Evolutionary conservation across 371 early-diverging fungal genomes (phyloP).

Genomic region (Coemansia sp.): DNA sequence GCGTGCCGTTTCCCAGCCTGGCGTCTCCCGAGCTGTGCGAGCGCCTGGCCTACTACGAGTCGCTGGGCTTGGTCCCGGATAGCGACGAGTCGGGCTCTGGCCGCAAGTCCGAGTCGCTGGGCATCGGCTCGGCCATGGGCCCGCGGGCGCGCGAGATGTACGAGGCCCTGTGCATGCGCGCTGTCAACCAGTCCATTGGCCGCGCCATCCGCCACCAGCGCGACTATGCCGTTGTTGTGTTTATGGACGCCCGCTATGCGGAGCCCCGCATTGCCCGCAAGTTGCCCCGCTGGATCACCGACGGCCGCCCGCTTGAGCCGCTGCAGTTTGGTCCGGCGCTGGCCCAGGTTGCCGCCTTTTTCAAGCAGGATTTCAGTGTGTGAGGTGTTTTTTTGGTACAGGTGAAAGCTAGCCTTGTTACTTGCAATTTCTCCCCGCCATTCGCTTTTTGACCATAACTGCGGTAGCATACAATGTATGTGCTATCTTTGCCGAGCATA

Average conservation of each 20-base stretch:
- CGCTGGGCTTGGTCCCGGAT: not conserved
- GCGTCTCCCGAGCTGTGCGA: constrained; percentile 73
- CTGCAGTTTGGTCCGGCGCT: constrained; percentile 19
- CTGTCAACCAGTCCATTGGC: constrained; percentile 96
- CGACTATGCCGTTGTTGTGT: constrained; percentile 53
- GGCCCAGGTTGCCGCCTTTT: constrained; percentile 21
- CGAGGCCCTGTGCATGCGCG: constrained; percentile 92
- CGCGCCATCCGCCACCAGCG: constrained; percentile 53
- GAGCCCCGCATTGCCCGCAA: constrained; percentile 33
- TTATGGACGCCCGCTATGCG: constrained; percentile 52
- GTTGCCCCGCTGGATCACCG: constrained; percentile 50
- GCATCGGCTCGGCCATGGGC: constrained; percentile 13
- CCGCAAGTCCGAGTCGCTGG: not conserved
- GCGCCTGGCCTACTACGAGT: constrained; percentile 64
- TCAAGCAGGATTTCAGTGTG: constrained; percentile 23
- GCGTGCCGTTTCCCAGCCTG: constrained; percentile 84
- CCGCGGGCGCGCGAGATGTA: constrained; percentile 73
- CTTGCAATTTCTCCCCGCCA: not conserved
- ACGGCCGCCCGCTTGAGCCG: not conserved
- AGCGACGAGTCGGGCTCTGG: not conserved
- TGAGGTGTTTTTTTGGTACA: not conserved
- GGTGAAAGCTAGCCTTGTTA: not conserved
- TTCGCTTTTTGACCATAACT: not conserved
- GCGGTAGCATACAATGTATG: no score
- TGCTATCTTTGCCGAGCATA: no score